phyloP scores from a whole-genome alignment of 257 asterid genomes.

The Salvia miltiorrhiza region DNA sequence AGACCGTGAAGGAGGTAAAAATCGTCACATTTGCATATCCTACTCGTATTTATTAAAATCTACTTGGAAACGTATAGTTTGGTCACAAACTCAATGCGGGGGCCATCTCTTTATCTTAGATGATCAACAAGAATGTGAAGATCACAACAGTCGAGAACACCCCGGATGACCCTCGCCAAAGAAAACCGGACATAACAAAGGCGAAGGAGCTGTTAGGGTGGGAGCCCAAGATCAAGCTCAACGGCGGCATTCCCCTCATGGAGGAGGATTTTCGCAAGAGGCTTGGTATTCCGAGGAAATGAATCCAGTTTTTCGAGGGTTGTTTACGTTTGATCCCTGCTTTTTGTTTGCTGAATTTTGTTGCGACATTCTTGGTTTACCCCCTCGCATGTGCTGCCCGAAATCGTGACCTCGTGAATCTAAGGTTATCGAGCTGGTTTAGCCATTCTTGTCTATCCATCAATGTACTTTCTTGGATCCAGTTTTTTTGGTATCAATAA shows the following conservation, averaged over 20 bases:
- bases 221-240: conserved; percentile 84
- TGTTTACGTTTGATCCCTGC: conserved; percentile 20
- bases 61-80: neutral
- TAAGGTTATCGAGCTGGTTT: neutral
- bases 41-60: neutral
- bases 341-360: conserved; percentile 21
- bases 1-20: conserved; percentile 88
- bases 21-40: neutral
- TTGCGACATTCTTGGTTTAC: conserved; percentile 14
- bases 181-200: conserved; percentile 86
- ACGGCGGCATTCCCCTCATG: conserved; percentile 87
- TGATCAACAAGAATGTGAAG: conserved; percentile 69
- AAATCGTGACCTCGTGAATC: neutral
- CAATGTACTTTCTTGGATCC: neutral
- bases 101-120: conserved; percentile 31
- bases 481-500: neutral
- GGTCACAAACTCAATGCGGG: neutral
- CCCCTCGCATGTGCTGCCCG: neutral
- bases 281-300: conserved; percentile 50
- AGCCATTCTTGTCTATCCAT: neutral
- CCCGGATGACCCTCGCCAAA: conserved; percentile 97
- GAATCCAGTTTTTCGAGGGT: conserved; percentile 25
- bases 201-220: conserved; percentile 71
- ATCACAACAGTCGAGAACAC: conserved; percentile 82
- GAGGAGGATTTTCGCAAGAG: conserved; percentile 89